These are phyloP conservation scores for Imleria badia DNA, from an alignment of 768 basidiomycete genomes.

Conservation along the genomic window DNA sequence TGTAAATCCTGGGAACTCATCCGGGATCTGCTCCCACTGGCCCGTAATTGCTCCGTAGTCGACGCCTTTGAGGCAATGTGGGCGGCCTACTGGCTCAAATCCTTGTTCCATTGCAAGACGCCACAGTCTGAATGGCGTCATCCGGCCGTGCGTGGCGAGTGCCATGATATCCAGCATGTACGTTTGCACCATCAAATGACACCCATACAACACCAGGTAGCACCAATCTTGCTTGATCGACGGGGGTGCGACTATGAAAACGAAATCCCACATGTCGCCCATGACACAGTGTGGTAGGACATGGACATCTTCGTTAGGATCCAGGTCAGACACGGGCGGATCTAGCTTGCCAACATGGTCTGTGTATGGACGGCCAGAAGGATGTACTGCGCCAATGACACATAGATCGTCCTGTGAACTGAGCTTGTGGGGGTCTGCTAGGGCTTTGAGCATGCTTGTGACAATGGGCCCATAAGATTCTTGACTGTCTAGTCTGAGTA, in stretches of 20 bases:
- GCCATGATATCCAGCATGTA: not conserved
- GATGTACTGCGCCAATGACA: not conserved
- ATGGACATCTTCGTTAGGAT: not conserved
- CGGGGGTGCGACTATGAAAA: not conserved
- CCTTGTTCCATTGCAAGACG: not conserved
- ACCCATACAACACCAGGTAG: not conserved
- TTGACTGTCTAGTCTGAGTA: too few species aligned
- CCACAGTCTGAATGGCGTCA: not conserved
- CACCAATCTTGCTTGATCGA: not conserved
- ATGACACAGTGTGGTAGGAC: not conserved
- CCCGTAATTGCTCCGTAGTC: not conserved
- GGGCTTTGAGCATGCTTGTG: not conserved
- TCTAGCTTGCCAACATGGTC: too few species aligned
- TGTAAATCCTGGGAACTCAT: not conserved
- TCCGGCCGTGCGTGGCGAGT: not conserved
- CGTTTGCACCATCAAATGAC: not conserved
- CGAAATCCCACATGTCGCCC: not conserved
- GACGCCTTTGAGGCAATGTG: not conserved
- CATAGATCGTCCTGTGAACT: not conserved
- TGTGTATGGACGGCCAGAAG: not conserved
- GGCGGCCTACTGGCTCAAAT: too few species aligned
- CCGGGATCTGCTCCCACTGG: not conserved
- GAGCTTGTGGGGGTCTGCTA: not conserved
- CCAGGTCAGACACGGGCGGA: not conserved
- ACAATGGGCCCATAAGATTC: not conserved